Conservation (phyloP, 441 rosid genomes). For the Populus trichocarpa region DNA sequence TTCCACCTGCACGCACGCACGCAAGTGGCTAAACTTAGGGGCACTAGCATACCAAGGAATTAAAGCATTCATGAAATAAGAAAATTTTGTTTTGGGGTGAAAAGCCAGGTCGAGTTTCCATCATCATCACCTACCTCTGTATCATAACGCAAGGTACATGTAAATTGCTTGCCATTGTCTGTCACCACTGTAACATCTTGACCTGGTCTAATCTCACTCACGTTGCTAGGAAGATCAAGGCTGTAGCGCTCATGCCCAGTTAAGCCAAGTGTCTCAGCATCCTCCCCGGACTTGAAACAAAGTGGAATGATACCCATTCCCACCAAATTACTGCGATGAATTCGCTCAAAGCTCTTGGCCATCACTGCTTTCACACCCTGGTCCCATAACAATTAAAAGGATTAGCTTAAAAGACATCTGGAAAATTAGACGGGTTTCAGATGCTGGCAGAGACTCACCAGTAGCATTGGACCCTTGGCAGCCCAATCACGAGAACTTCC, state of each 20-base stretch:
- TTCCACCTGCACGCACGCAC: constrained; percentile 61
- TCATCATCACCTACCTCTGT: constrained; percentile 53
- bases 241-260: constrained; percentile 77
- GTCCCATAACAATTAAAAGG: too few species aligned
- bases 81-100: not conserved
- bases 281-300: too few species aligned
- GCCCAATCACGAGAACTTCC: constrained; percentile 99
- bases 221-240: constrained; percentile 63
- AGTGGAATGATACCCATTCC: too few species aligned
- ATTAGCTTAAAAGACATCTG: too few species aligned
- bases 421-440: too few species aligned
- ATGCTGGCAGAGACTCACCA: constrained; percentile 28
- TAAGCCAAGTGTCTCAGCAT: constrained; percentile 56
- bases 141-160: constrained; percentile 58
- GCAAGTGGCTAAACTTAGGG: not conserved
- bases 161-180: constrained; percentile 72
- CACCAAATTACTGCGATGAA: constrained; percentile 65
- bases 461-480: constrained; percentile 94
- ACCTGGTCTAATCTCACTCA: constrained; percentile 75
- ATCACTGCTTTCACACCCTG: constrained; percentile 76
- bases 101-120: not conserved
- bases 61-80: not conserved
- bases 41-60: not conserved
- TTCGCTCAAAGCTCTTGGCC: constrained; percentile 91
- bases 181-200: constrained; percentile 71